Base-by-base conservation (phyloP, 2,329 filamentous ascomycete genomes). In the Xylariales sp. region DNA sequence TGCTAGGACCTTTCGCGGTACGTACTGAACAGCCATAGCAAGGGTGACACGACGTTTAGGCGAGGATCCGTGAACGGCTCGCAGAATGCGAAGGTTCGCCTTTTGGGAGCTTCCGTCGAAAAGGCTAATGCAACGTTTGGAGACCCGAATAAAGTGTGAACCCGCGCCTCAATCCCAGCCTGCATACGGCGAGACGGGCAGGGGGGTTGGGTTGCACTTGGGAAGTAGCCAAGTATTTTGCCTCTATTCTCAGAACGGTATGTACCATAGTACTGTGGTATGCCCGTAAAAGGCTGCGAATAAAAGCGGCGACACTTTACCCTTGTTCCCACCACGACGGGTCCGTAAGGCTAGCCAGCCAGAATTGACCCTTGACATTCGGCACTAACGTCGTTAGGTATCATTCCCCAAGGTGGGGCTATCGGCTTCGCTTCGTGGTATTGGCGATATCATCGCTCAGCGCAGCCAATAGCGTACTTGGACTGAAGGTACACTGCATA, bases 61-160 rank as follows among this genome's bases (percentile, higher is more conserved):
- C 10, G 22, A n/a, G 20, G 20, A n/a, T 16, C 24, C 25, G 15
- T 39, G 7, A 11, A 12, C 7, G 14, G 18, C 24, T 22, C 24
- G 19, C 36, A 35, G n/a, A 40, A 34, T 35, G 27, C 25, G 16
- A 39, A 12, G n/a, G 31, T 33, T 37, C 42, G 42, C 42, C 42
- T 44, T 44, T 44, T 44, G 20, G 42, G 36, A 18, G 12, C 25
- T n/a, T 37, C 18, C 20, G 21, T 15, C 25, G 21, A 36, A 15
- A 35, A 36, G 39, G 42, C 42, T 44, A 44, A 40, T 44, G 42
- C 42, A 41, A 44, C 42, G 37, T 40, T 44, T 27, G 25, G 38
- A 24, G 20, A 24, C 16, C 22, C 27, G 21, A 37, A 36, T 34
- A 16, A 22, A 28, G 19, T 34, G 28, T 22, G 24, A 40, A 34